Evolutionary conservation across 768 basidiomycete genomes (phyloP).

Genomic region (Hericium coralloides): DNA sequence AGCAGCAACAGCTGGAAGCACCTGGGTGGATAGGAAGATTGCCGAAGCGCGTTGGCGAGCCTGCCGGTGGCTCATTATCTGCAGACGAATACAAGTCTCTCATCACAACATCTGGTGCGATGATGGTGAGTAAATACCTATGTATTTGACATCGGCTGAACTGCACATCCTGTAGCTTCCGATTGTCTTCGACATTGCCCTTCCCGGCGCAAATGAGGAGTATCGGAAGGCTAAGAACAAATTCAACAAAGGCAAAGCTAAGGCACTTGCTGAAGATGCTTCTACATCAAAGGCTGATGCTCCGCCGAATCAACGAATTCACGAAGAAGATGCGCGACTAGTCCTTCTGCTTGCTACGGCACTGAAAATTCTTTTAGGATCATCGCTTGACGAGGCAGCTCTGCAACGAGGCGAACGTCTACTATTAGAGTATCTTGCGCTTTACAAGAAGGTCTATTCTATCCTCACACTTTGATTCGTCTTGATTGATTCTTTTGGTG

Average conservation of each 20-base stretch:
- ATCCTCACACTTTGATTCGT: too few relatives aligned
- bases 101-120: slow-evolving; percentile 13
- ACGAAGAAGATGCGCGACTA: not conserved
- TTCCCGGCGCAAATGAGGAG: not conserved
- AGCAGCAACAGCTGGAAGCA: slow-evolving; percentile 17
- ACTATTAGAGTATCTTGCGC: slow-evolving; percentile 1
- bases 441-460: not conserved
- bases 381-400: not conserved
- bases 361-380: not conserved
- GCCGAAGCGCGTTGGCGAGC: slow-evolving; percentile 21
- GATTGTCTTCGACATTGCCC: not conserved
- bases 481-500: too few relatives aligned
- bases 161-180: not conserved
- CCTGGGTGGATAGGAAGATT: slow-evolving; percentile 21
- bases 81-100: slow-evolving; percentile 24
- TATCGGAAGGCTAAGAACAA: not conserved
- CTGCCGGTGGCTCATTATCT: slow-evolving; percentile 21
- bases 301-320: not conserved
- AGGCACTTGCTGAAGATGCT: too few relatives aligned
- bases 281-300: too few relatives aligned
- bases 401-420: not conserved
- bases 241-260: not conserved
- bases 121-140: slow-evolving; percentile 13
- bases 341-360: not conserved
- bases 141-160: not conserved